Base-by-base conservation (phyloP, 83 land plant species). In the Thuja plicata region DNA sequence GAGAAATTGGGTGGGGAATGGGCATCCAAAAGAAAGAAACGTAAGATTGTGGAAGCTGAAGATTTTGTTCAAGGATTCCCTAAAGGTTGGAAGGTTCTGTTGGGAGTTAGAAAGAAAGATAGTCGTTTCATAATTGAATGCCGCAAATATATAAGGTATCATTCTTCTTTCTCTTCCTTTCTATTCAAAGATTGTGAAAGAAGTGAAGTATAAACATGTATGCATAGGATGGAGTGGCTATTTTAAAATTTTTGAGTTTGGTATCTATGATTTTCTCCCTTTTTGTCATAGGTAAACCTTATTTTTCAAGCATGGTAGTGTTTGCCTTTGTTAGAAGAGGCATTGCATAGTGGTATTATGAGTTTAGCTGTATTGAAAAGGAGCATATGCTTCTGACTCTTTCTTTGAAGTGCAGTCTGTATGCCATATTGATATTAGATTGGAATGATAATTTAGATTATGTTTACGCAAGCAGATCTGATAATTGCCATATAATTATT, bases 1-100 rank as follows among this genome's bases (percentile, higher is more conserved):
- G 87, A 45, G 76, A 90, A 91, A 5, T 73, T 95, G 87, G 94
- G 88, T 5, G 96, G 96, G 60, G 89, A 90, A 70, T 95, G 96
- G 95, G 90, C 92, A 8, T 93, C 95, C 70, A 89, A 94, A 87
- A 91, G 96, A 84, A 91, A 84, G 92, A 92, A 79, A 89, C 90
- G 93, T 88, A 91, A 89, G 91, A 89, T 90, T 88, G 95, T 95
- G 8, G 95, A 94, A 57, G 95, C 96, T 1, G 52, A 70, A 12
- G 89, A 48, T 11, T 89, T 95, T 87, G 95, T 95, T 8, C 92
- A 95, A 12, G 89, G 88, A 0, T 90, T 95, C 66, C 96, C 96
- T 8, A 78, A 86, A 38, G 95, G 95, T 3, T 95, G 96, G 96
- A 95, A 94, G 88, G 71, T 95, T 3, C 54, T 94, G 50, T 40